Conservation (phyloP, 495 filamentous ascomycete species). For the Hypoxylon subgilvum region DNA sequence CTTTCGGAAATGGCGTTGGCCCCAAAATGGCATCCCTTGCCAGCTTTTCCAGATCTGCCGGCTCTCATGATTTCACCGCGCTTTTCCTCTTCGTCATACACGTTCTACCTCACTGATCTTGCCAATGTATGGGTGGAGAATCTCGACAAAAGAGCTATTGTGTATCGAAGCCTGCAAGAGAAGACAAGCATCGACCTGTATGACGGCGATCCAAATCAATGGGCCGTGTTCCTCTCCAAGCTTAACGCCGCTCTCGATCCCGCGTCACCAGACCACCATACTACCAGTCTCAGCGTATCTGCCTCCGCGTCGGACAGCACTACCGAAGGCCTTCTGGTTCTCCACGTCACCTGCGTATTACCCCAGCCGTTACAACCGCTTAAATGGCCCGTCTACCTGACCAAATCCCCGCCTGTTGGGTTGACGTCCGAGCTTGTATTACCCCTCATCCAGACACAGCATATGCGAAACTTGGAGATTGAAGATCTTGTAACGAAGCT, state of each 20-base stretch:
- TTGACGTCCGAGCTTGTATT: constrained; percentile 69
- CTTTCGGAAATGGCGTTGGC: constrained; percentile 10
- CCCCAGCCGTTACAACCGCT: constrained; percentile 72
- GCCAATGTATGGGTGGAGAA: constrained; percentile 82
- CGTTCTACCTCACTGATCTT: constrained; percentile 80
- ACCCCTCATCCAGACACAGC: constrained; percentile 68
- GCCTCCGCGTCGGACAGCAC: constrained; percentile 28
- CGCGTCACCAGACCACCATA: constrained; percentile 44
- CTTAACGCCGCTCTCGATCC: constrained; percentile 66
- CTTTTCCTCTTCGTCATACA: constrained; percentile 63
- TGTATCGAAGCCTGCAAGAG: constrained; percentile 66
- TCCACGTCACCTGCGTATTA: constrained; percentile 65
- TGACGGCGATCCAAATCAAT: constrained; percentile 70
- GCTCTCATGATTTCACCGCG: constrained; percentile 51
- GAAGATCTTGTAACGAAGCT: constrained; percentile 63
- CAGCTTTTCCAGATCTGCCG: constrained; percentile 44
- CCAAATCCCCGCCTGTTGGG: constrained; percentile 57
- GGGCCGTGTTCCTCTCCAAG: constrained; percentile 73
- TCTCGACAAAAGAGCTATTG: constrained; percentile 66
- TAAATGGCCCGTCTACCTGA: constrained; percentile 69
- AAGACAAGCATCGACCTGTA: constrained; percentile 84
- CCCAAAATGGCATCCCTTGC: constrained; percentile 39
- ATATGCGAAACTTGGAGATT: constrained; percentile 56
- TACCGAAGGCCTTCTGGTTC: constrained; percentile 50
- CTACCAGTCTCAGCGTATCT: constrained; percentile 47